Conservation (phyloP, 2,329 filamentous ascomycete genomes). For the Colletotrichum australisinense region DNA sequence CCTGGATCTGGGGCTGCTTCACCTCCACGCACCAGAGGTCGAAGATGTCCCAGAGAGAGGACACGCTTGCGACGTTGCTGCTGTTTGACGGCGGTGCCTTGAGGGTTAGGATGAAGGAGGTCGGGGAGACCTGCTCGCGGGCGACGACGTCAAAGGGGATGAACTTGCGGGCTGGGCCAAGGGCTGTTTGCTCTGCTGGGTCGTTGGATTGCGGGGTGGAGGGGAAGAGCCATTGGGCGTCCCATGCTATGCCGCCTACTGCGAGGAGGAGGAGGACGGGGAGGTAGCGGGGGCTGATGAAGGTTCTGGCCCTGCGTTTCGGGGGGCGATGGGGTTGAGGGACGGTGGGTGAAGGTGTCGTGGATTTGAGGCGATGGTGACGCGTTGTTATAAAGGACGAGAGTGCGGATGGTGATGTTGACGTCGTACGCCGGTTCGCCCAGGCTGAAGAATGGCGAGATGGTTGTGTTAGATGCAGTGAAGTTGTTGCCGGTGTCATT, state of each 20-base stretch:
- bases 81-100: slow-evolving; percentile 50
- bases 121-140: slow-evolving; percentile 72
- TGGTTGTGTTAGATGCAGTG: neutral
- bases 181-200: slow-evolving; percentile 36
- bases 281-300: slow-evolving; percentile 24
- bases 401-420: neutral
- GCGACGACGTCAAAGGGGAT: slow-evolving; percentile 72
- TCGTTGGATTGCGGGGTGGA: slow-evolving; percentile 8
- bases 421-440: neutral
- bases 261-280: slow-evolving; percentile 25
- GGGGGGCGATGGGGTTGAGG: neutral
- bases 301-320: neutral
- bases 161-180: slow-evolving; percentile 70
- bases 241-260: slow-evolving; percentile 23
- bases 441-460: neutral
- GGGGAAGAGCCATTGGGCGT: slow-evolving; percentile 35
- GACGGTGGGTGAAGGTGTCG: neutral
- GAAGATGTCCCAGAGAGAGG: slow-evolving; percentile 49
- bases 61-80: slow-evolving; percentile 42
- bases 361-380: neutral
- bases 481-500: neutral
- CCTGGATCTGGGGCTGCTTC: slow-evolving; percentile 94
- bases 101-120: slow-evolving; percentile 77
- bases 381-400: no score
- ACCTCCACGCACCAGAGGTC: slow-evolving; percentile 91